Evolutionary conservation across 805 yeast species (phyloP), one percentile per base, ranked within the genome.

Genomic region (Myxozyma kluyveri): DNA sequence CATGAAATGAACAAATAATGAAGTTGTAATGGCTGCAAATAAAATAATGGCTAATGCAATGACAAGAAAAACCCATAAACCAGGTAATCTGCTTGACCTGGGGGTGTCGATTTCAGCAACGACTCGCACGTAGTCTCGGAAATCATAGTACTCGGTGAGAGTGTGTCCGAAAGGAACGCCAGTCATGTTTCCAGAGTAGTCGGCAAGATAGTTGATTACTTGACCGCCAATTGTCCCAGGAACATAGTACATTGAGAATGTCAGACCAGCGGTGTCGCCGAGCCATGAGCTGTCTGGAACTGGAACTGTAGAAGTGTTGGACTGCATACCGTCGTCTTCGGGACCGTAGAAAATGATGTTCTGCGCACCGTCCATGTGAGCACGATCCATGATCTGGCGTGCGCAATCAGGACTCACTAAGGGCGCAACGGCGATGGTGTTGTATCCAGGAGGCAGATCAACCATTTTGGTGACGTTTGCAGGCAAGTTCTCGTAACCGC

Each of bases 81-180:
- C 50, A 19, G 61, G 53, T 10, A 56, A 12, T 4, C 35, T 23
- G 21, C 33, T 18, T 4, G 46, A 21, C 10, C 21, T 12, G 3
- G 49, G 49, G 9, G 26, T 27, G 19, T 45, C 45, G 44, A 56
- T 43, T 38, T 56, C 56, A 26, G 42, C 49, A 3, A 43, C 56
- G 31, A 56, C 59, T 14, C 60, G 58, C 19, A 50, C 60, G 21
- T 56, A 56, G 49, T 54, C 59, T 2, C 59, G 52, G 31, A 44
- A 41, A 33, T 54, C 59, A 35, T 31, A 56, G 42, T 50, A 42
- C 4, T 37, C 14, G 2, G 41, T 36, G 5, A 56, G 49, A 32
- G 45, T 42, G 2, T 21, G 10, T 12, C 54, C 60, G 29, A 54
- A 21, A 6, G 60, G 60, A 4, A 47, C 57, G 1, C 43, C 50